phyloP scores from a whole-genome alignment of 1,139 yeast species.

The Pneumocystis sp. region DNA sequence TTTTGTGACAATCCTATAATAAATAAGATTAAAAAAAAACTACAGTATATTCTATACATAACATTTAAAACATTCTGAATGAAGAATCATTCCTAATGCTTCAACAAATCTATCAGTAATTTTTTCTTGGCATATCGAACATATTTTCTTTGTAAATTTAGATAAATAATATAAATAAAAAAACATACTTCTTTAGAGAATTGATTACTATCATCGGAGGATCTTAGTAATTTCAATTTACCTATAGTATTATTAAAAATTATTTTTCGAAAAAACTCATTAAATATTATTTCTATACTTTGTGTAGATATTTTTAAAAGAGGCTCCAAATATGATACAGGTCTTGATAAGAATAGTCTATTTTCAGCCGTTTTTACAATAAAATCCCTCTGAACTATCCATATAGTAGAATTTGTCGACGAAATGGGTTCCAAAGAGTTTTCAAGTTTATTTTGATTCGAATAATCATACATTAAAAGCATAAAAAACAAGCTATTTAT shows the following conservation, averaged over 20 bases:
- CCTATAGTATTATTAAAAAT: neutral
- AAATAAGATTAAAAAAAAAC: neutral
- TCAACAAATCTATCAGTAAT: slow-evolving; percentile 10
- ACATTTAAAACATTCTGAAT: slow-evolving; percentile 13
- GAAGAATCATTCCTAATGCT: slow-evolving; percentile 10
- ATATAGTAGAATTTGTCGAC: neutral
- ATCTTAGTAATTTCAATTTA: neutral
- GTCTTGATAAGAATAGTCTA: neutral
- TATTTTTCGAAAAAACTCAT: neutral
- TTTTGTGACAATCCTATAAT: slow-evolving; percentile 22
- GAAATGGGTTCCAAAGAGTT: neutral
- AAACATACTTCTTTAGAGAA: neutral
- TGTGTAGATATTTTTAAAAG: neutral
- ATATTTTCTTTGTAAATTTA: neutral
- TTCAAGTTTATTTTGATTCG: neutral
- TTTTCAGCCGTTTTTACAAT: neutral
- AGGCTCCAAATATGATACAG: neutral
- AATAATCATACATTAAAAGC: neutral
- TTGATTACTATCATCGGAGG: neutral
- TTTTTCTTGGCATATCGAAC: neutral
- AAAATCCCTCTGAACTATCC: neutral
- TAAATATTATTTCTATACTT: neutral
- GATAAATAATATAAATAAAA: neutral
- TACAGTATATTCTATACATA: neutral
- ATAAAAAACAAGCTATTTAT: neutral